Evolutionary conservation across 805 yeast genomes (phyloP).

Genomic region (Nematodospora valgi): DNA sequence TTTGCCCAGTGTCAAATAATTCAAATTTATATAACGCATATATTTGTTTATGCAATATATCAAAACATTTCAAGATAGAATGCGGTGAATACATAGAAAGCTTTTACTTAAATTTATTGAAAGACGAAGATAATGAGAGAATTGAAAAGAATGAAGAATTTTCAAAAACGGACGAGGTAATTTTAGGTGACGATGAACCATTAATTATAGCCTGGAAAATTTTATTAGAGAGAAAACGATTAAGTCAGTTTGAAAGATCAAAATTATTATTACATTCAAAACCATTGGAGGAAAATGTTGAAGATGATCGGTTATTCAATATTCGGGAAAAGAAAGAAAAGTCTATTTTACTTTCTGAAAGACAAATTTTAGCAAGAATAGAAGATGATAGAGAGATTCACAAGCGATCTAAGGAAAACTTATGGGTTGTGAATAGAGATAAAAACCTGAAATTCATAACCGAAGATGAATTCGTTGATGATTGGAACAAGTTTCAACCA

Average conservation of each 20-base stretch:
- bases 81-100: conserved; percentile 22
- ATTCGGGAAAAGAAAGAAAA: conserved; percentile 18
- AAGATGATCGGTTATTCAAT: conserved; percentile 26
- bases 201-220: conserved; percentile 44
- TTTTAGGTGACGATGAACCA: conserved; percentile 22
- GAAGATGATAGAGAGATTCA: conserved; percentile 92
- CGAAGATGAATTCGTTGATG: conserved; percentile 33
- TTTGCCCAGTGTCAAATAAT: conserved; percentile 31
- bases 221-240: conserved; percentile 42
- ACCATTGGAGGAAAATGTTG: conserved; percentile 20
- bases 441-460: conserved; percentile 25
- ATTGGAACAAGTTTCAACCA: conserved; percentile 47
- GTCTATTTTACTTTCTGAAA: conserved; percentile 26
- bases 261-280: conserved; percentile 34
- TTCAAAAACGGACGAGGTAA: conserved; percentile 12
- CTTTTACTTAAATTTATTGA: conserved; percentile 25
- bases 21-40: conserved; percentile 36
- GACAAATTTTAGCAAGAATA: conserved; percentile 72
- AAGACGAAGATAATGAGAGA: conserved; percentile 32
- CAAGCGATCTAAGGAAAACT: conserved; percentile 75
- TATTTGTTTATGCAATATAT: conserved; percentile 33
- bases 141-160: conserved; percentile 31
- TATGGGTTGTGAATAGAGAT: conserved; percentile 66
- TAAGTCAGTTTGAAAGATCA: conserved; percentile 49
- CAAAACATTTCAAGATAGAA: conserved; percentile 32